phyloP scores from a whole-genome alignment of 768 basidiomycete genomes.

The Termitomyces sp. region DNA sequence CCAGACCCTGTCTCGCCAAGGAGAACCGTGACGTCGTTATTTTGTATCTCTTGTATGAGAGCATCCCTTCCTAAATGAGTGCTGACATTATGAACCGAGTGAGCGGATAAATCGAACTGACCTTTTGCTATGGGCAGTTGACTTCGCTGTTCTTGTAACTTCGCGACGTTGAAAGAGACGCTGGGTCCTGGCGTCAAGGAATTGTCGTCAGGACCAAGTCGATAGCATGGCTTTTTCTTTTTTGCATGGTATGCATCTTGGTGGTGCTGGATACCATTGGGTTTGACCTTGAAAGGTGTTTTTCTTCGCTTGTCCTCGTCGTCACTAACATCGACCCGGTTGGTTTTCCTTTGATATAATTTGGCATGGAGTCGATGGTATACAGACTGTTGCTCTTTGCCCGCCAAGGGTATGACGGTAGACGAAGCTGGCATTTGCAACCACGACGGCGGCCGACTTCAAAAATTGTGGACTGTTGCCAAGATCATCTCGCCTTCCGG shows the following conservation, averaged over 20 bases:
- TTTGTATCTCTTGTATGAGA: conserved; percentile 62
- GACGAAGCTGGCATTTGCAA: conserved; percentile 1
- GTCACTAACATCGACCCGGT: conserved; percentile 34
- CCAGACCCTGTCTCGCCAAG: conserved; percentile 98
- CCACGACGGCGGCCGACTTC: background rate
- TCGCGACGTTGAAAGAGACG: conserved; percentile 15
- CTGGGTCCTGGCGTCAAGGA: conserved; percentile 19
- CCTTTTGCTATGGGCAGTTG: conserved; percentile 79
- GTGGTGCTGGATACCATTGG: conserved; percentile 15
- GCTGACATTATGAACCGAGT: background rate
- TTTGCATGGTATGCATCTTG: conserved; percentile 18
- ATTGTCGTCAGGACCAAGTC: background rate
- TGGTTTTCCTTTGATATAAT: conserved; percentile 12
- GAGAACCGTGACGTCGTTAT: conserved; percentile 82
- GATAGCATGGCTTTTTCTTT: conserved; percentile 28
- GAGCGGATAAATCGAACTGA: conserved; percentile 21
- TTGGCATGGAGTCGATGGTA: background rate
- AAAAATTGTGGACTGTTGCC: conserved; percentile 1
- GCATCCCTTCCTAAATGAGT: conserved; percentile 60
- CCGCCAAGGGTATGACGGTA: conserved; percentile 9
- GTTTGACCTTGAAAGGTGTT: conserved; percentile 24
- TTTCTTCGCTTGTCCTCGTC: conserved; percentile 26
- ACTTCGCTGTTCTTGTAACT: conserved; percentile 59
- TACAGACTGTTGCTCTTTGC: conserved; percentile 1
- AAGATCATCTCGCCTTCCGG: background rate